Evolutionary conservation across 169 alveolate species (phyloP).

Genomic region (Eimeria sp.): DNA sequence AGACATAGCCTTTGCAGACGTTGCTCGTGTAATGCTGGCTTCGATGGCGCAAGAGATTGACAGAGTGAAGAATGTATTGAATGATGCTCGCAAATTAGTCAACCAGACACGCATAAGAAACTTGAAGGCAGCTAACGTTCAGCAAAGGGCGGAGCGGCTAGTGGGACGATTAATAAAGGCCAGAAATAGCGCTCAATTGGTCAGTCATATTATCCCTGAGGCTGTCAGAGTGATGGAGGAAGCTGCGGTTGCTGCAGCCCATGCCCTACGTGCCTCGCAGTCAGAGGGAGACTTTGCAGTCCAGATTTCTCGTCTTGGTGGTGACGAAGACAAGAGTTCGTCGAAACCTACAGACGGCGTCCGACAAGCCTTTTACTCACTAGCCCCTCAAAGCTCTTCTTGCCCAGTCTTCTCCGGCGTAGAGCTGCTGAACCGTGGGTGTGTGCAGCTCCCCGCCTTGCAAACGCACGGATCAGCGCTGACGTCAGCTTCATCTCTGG

Average conservation of each 20-base stretch:
- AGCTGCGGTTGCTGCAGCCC: slow-evolving; percentile 27
- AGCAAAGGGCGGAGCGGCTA: slow-evolving; percentile 35
- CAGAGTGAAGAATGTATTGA: background rate
- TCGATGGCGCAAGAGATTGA: background rate
- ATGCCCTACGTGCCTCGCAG: slow-evolving; percentile 3
- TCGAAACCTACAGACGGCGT: background rate
- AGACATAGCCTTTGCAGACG: slow-evolving; percentile 6
- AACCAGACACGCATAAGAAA: background rate
- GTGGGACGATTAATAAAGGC: background rate
- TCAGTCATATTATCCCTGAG: slow-evolving; percentile 20
- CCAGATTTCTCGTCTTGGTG: background rate
- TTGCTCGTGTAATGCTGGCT: slow-evolving; percentile 55
- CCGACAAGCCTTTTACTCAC: background rate
- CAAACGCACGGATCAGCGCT: background rate
- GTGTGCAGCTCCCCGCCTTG: slow-evolving; percentile 58
- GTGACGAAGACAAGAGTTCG: background rate
- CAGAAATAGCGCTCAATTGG: background rate
- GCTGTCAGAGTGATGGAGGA: slow-evolving; percentile 53
- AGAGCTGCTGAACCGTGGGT: slow-evolving; percentile 59
- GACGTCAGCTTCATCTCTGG: background rate
- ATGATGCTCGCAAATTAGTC: background rate
- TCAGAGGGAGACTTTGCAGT: background rate
- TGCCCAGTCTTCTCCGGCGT: slow-evolving; percentile 54
- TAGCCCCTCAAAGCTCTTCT: background rate
- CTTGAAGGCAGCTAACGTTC: background rate